Percentiles rank a stretch among this genome's conserved stretches.
These are phyloP conservation scores for Lecanosticta acicola DNA, from an alignment of 2,329 filamentous ascomycete genomes.

Conservation along the genomic window DNA sequence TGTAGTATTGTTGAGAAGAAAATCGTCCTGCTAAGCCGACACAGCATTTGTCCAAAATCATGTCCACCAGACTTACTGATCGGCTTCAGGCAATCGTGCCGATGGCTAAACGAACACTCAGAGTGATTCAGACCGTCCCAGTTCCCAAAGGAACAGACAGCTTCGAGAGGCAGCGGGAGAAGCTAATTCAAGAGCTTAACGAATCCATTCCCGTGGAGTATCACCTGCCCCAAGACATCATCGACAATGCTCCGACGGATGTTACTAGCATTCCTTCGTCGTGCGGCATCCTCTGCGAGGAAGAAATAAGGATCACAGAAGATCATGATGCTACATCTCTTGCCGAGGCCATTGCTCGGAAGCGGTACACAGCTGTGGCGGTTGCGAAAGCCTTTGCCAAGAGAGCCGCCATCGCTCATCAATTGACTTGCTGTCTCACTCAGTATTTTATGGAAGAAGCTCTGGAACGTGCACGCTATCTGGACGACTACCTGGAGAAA, in stretches of 20 bases:
- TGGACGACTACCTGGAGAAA: constrained; percentile 15
- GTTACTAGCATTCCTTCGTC: constrained; percentile 13
- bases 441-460: constrained; percentile 18
- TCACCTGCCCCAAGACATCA: not conserved
- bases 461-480: constrained; percentile 11
- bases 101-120: not conserved
- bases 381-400: constrained; percentile 18
- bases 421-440: constrained; percentile 18
- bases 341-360: constrained; percentile 9
- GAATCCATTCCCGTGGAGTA: constrained; percentile 4
- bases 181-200: constrained; percentile 5
- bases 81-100: not conserved
- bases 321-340: constrained; percentile 14
- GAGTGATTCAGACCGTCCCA: constrained; percentile 1
- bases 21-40: too few relatives aligned
- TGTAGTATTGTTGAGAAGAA: too few relatives aligned
- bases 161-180: constrained; percentile 1
- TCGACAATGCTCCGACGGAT: constrained; percentile 5
- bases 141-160: not conserved
- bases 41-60: too few relatives aligned
- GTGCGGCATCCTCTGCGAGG: constrained; percentile 12
- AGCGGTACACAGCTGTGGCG: constrained; percentile 10
- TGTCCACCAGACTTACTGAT: not conserved
- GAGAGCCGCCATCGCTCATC: constrained; percentile 17
- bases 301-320: constrained; percentile 16